Conservation (phyloP, 768 basidiomycete species). For the Trametes meyenii region DNA sequence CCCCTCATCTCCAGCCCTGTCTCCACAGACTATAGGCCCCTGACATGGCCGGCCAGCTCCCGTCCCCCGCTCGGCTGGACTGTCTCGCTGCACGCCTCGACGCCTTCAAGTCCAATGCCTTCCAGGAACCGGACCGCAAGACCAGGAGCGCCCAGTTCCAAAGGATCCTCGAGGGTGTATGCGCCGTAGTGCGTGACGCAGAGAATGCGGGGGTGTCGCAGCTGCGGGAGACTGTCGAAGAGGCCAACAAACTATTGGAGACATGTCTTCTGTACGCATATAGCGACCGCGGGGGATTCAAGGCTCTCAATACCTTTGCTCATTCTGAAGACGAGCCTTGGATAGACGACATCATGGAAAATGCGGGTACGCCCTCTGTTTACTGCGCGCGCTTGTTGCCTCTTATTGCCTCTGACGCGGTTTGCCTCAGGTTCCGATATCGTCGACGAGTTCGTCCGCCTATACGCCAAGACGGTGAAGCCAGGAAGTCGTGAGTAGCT, state of each 20-base stretch:
- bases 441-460: constrained; percentile 14
- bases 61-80: constrained; percentile 4
- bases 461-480: constrained; percentile 11
- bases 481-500: constrained; percentile 19
- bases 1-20: not conserved
- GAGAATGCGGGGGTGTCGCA: not conserved
- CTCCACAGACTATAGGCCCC: not conserved
- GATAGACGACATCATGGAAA: constrained; percentile 19
- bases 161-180: constrained; percentile 14
- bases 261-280: constrained; percentile 20
- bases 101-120: constrained; percentile 2
- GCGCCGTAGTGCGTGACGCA: constrained; percentile 19
- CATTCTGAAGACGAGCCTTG: constrained; percentile 23
- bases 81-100: constrained; percentile 10
- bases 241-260: constrained; percentile 18
- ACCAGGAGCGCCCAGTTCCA: constrained; percentile 2
- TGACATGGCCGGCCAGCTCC: not conserved
- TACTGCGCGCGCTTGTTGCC: too few species aligned
- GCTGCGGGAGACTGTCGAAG: constrained; percentile 5
- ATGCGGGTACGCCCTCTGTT: constrained; percentile 6
- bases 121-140: constrained; percentile 15
- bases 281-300: constrained; percentile 15
- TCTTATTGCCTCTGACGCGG: not conserved
- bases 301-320: constrained; percentile 13
- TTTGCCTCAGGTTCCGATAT: constrained; percentile 13